Percentiles rank a stretch among this genome's conserved stretches.
phyloP scores from a whole-genome alignment of 2,329 filamentous ascomycete genomes.

The Pseudopithomyces chartarum region DNA sequence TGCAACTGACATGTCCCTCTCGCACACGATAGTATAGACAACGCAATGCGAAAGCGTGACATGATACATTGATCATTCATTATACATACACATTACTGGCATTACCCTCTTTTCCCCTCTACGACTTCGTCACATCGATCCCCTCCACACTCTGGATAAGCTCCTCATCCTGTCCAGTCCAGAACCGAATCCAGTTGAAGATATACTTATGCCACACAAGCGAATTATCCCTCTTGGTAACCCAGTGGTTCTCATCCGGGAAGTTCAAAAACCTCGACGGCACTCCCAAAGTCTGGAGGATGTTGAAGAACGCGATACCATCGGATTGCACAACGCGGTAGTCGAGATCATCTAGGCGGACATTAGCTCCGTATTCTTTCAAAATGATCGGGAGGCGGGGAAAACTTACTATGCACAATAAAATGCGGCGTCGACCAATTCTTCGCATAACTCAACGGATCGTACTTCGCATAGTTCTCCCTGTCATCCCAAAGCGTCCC shows the following conservation, averaged over 20 bases:
- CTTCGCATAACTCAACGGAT: conserved; percentile 60
- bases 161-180: conserved; percentile 35
- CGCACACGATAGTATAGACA: too few species aligned
- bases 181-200: conserved; percentile 45
- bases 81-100: not conserved
- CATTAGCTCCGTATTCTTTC: not conserved
- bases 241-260: conserved; percentile 80
- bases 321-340: conserved; percentile 88
- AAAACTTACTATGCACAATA: conserved; percentile 70
- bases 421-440: conserved; percentile 88
- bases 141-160: conserved; percentile 28
- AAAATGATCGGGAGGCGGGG: conserved; percentile 32
- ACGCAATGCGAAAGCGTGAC: not conserved
- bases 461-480: conserved; percentile 61
- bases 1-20: too few species aligned
- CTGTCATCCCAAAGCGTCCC: conserved; percentile 45
- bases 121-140: conserved; percentile 36
- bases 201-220: conserved; percentile 76
- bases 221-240: conserved; percentile 87
- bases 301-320: conserved; percentile 82
- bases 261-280: conserved; percentile 80
- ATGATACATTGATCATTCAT: not conserved
- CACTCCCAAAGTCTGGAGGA: conserved; percentile 75
- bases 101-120: not conserved
- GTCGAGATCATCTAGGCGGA: conserved; percentile 66